Evolutionary conservation across 83 land plant genomes (phyloP).

Genomic region (Picea abies): DNA sequence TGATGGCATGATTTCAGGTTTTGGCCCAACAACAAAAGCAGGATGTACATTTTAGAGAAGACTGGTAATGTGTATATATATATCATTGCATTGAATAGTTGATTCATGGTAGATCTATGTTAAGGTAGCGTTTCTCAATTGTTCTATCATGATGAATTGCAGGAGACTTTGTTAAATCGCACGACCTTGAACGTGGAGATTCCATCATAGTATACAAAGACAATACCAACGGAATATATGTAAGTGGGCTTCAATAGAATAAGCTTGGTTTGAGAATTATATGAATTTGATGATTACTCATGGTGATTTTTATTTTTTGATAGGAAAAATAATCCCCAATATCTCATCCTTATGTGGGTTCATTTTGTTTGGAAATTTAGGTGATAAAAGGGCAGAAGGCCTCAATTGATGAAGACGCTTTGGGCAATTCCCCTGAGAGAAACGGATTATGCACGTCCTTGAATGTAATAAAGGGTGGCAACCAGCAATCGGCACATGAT

Average conservation of each 20-base stretch:
- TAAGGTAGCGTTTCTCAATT: no score
- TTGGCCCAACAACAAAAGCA: constrained; percentile 89
- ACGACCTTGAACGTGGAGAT: constrained; percentile 63
- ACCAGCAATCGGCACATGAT: background rate
- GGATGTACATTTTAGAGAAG: constrained; percentile 86
- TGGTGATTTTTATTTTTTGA: background rate
- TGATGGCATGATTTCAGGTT: constrained; percentile 40
- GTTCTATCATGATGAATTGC: background rate
- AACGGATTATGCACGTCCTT: background rate
- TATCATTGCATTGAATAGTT: no score
- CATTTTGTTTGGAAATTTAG: background rate
- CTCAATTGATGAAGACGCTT: background rate
- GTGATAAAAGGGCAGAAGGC: background rate
- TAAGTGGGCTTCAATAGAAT: constrained; percentile 19
- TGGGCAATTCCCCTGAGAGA: background rate
- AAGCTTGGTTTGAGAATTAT: background rate
- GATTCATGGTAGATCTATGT: no score
- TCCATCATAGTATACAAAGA: constrained; percentile 56
- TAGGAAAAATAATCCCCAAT: no score
- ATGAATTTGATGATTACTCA: background rate
- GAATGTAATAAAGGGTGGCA: background rate
- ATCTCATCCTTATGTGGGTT: no score
- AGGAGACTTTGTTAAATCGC: constrained; percentile 73
- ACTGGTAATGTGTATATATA: constrained; percentile 59
- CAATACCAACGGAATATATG: constrained; percentile 43